Evolutionary conservation across 2,329 filamentous ascomycete species (phyloP).

Genomic region (Diaporthe citriasiana): DNA sequence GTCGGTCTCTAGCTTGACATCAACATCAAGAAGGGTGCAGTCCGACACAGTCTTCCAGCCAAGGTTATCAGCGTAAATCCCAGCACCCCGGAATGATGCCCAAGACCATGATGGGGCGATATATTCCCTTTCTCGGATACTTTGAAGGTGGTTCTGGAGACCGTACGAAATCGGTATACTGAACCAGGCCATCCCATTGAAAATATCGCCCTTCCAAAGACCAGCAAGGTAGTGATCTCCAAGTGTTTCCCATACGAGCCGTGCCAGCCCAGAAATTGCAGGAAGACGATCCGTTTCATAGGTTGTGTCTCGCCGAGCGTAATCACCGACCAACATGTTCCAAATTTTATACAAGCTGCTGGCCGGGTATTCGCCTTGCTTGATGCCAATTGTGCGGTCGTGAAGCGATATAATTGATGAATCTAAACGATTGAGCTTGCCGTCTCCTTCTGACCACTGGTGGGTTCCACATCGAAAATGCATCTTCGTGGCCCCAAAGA

Average conservation of each 20-base stretch:
- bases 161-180: neutral
- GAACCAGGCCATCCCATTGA: neutral
- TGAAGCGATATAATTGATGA: neutral
- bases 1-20: neutral
- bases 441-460: slow-evolving; percentile 2
- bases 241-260: neutral
- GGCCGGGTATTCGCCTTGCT: neutral
- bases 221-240: neutral
- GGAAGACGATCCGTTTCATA: neutral
- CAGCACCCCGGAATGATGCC: neutral
- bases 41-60: neutral
- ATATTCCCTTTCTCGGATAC: neutral
- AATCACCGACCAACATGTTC: neutral
- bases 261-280: neutral
- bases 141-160: neutral
- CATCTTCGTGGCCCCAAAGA: neutral
- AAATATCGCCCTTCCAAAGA: neutral
- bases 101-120: slow-evolving; percentile 15
- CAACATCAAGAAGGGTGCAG: neutral
- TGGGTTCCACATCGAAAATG: neutral
- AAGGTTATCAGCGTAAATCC: rapidly evolving
- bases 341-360: neutral
- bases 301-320: neutral
- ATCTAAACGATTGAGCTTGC: neutral
- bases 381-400: neutral